Base-by-base conservation (phyloP, 768 basidiomycete species). In the Pisolithus tinctorius region DNA sequence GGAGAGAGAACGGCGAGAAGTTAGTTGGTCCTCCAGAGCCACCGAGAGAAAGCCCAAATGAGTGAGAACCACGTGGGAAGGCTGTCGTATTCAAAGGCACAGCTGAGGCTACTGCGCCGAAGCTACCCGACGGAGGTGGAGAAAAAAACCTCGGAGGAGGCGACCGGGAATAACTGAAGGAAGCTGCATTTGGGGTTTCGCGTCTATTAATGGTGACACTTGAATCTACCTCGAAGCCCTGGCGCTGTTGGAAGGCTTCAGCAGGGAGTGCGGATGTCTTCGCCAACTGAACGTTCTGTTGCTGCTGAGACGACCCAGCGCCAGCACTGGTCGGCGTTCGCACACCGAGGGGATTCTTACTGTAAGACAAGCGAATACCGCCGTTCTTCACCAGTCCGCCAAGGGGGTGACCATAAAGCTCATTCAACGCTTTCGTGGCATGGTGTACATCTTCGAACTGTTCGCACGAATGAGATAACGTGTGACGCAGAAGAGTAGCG, bases 331-430 rank as follows among this genome's bases (percentile, higher is more conserved):
- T 87, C 10, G 88, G 84, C 7, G 87, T 88, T 45, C 88, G 84
- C 47, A 91, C 87, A 43, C 94, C 94, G n/a, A 98, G 78, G 6
- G 94, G 93, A 66, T 98, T 96, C 79, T 96, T 97, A 71, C 93
- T 95, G 70, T 95, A 99, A 6, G 93, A 96, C 49, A 99, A 71
- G 38, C 96, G 84, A 54, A 99, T 97, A n/a, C 92, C 90, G 39
- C 86, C 88, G 54, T 92, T 90, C 71, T 96, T 97, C 65, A 99
- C 88, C 26, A 94, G 72, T 7, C 95, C 94, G 53, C 83, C 82
- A 39, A 99, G 75, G n/a, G 82, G 90, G 63, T 93, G 79, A 25
- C 96, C 96, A 51, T 96, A 93, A 54, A 97, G 74, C 44, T 93
- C 88, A 52, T 85, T 81, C 61, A 98, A 76, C n/a, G 95, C 89